Percentiles rank a stretch among this genome's conserved stretches.
phyloP scores from a whole-genome alignment of 2,329 filamentous ascomycete genomes.

The Dothistroma septosporum region DNA sequence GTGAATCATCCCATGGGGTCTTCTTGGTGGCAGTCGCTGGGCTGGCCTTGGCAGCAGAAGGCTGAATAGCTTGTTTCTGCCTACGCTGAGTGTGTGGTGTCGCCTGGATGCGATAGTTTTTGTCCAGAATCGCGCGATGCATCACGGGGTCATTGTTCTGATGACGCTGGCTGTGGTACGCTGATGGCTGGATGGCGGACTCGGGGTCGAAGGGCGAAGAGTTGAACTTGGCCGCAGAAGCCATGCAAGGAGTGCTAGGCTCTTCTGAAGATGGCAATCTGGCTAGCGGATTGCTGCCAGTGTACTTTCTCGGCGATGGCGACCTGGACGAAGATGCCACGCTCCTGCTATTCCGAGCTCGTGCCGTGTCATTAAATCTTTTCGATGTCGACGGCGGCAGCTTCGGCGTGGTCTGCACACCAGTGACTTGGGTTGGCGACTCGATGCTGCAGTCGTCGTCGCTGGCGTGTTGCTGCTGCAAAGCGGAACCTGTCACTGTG shows the following conservation, averaged over 20 bases:
- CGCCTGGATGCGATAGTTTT: slow-evolving; percentile 88
- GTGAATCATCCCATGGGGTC: slow-evolving; percentile 43
- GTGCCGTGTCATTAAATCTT: slow-evolving; percentile 26
- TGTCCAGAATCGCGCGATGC: slow-evolving; percentile 80
- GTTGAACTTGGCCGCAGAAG: slow-evolving; percentile 14
- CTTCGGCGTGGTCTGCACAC: slow-evolving; percentile 58
- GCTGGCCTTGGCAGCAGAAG: slow-evolving; percentile 30
- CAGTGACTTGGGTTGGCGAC: slow-evolving; percentile 48
- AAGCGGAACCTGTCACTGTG: slow-evolving; percentile 34
- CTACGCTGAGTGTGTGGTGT: slow-evolving; percentile 63
- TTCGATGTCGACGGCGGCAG: slow-evolving; percentile 38
- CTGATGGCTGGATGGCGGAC: slow-evolving; percentile 40
- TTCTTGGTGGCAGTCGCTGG: slow-evolving; percentile 36
- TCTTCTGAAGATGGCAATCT: slow-evolving; percentile 22
- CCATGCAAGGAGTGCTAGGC: slow-evolving; percentile 31
- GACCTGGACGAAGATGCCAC: slow-evolving; percentile 26
- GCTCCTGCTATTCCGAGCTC: slow-evolving; percentile 15
- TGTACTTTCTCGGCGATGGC: slow-evolving; percentile 39
- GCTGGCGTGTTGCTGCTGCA: slow-evolving; percentile 29
- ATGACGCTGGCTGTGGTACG: slow-evolving; percentile 28
- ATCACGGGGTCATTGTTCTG: slow-evolving; percentile 69
- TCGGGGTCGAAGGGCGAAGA: slow-evolving; percentile 52
- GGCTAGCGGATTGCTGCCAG: slow-evolving; percentile 36
- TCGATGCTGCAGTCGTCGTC: slow-evolving; percentile 60
- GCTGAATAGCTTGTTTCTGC: slow-evolving; percentile 18